Evolutionary conservation across 208 protist species (phyloP).

Genomic region (Trypanosomatidae sp.): DNA sequence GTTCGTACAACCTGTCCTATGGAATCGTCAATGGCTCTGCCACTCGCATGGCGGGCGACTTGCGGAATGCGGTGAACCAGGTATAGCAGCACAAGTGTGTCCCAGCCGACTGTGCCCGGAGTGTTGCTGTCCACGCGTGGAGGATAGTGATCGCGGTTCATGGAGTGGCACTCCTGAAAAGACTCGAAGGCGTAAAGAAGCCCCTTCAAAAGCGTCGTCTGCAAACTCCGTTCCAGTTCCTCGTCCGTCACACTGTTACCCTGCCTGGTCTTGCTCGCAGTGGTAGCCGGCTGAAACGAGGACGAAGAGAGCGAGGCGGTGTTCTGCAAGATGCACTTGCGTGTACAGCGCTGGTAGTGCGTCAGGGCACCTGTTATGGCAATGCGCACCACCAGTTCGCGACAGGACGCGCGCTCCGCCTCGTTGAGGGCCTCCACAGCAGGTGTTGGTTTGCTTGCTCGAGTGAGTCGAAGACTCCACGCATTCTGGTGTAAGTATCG

Average conservation of each 20-base stretch:
- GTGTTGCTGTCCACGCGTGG: slow-evolving; percentile 43
- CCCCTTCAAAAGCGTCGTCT: slow-evolving; percentile 60
- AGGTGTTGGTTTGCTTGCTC: background rate
- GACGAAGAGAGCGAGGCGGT: background rate
- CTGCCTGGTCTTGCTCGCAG: background rate
- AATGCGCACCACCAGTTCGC: slow-evolving; percentile 50
- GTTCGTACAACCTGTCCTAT: slow-evolving; percentile 69
- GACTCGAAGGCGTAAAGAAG: slow-evolving; percentile 78
- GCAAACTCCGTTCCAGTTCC: slow-evolving; percentile 34
- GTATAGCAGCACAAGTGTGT: slow-evolving; percentile 80
- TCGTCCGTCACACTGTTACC: slow-evolving; percentile 1
- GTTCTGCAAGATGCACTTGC: slow-evolving; percentile 17
- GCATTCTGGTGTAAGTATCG: slow-evolving; percentile 9
- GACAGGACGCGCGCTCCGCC: slow-evolving; percentile 47
- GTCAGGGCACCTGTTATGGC: slow-evolving; percentile 60
- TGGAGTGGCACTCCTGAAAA: slow-evolving; percentile 73
- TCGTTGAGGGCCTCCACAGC: slow-evolving; percentile 11
- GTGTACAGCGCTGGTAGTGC: slow-evolving; percentile 29
- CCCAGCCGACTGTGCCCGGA: slow-evolving; percentile 83
- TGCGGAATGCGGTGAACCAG: slow-evolving; percentile 79
- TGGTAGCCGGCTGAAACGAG: background rate
- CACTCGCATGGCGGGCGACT: slow-evolving; percentile 57
- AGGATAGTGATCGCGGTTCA: slow-evolving; percentile 71
- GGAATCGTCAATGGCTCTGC: slow-evolving; percentile 61
- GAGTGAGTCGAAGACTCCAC: slow-evolving; percentile 15